These are phyloP conservation scores for Plasmodium berghei DNA, from an alignment of 169 alveolate species.

Conservation along the genomic window DNA sequence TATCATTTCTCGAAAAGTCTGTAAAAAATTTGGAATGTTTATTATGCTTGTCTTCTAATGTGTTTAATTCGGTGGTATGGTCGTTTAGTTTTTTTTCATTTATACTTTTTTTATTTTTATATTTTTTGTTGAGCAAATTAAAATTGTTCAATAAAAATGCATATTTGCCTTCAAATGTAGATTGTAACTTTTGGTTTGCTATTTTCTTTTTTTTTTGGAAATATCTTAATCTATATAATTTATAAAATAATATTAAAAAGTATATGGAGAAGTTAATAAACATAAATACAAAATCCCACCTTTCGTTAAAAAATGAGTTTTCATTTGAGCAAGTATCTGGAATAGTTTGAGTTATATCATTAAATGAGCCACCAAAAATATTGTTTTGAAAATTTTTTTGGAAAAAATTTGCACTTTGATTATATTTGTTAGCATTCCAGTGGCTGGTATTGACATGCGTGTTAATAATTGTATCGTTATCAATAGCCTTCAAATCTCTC, in stretches of 20 bases:
- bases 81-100: not conserved
- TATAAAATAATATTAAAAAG: slow-evolving; percentile 30
- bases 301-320: slow-evolving; percentile 23
- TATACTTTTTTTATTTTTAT: not conserved
- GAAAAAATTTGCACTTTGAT: not conserved
- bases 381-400: not conserved
- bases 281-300: slow-evolving; percentile 53
- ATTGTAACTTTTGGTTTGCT: too few species aligned
- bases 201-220: too few species aligned
- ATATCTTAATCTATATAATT: slow-evolving; percentile 1
- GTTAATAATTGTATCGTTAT: slow-evolving; percentile 1
- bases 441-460: too few species aligned
- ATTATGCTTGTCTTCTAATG: not conserved
- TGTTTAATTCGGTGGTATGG: not conserved
- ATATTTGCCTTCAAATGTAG: not conserved
- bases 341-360: not conserved
- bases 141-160: slow-evolving; percentile 43
- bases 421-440: too few species aligned
- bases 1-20: not conserved
- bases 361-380: not conserved
- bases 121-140: slow-evolving; percentile 19
- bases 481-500: slow-evolving; percentile 22
- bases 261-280: slow-evolving; percentile 32
- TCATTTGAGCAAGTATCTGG: slow-evolving; percentile 16
- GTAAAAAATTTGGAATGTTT: too few species aligned